Evolutionary conservation across 371 early-diverging fungal species (phyloP).

Genomic region (Mortierella sp.): DNA sequence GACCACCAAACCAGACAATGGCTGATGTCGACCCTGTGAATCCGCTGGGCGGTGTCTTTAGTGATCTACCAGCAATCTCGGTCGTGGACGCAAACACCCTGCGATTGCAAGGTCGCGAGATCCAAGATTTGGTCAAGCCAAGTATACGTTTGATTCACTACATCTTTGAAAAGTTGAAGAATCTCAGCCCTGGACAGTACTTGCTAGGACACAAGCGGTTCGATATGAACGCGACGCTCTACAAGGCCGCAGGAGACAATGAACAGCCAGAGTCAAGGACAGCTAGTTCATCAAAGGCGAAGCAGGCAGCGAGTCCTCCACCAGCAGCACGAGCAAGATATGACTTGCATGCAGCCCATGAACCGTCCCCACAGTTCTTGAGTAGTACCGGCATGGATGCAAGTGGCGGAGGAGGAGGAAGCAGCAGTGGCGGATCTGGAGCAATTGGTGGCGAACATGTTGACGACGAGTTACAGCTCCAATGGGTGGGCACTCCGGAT

Average conservation of each 20-base stretch:
- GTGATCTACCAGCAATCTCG: constrained; percentile 38
- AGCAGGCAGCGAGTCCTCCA: background rate
- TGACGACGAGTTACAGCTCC: constrained; percentile 38
- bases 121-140: constrained; percentile 45
- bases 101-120: constrained; percentile 34
- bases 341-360: constrained; percentile 49
- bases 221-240: constrained; percentile 43
- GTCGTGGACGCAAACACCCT: constrained; percentile 31
- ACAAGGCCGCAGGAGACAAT: constrained; percentile 21
- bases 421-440: background rate
- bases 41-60: constrained; percentile 35
- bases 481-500: constrained; percentile 46
- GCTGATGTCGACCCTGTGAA: constrained; percentile 15
- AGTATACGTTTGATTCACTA: constrained; percentile 44
- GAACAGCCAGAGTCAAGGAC: background rate
- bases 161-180: constrained; percentile 26
- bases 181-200: constrained; percentile 40
- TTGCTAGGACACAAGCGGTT: constrained; percentile 33
- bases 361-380: constrained; percentile 28
- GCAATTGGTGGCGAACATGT: background rate
- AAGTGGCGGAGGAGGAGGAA: background rate
- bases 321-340: constrained; percentile 13
- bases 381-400: constrained; percentile 8
- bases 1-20: background rate
- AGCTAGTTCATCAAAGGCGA: background rate